Base-by-base conservation (phyloP, 202 grass and related monocot genomes). In the Digitaria exilis region DNA sequence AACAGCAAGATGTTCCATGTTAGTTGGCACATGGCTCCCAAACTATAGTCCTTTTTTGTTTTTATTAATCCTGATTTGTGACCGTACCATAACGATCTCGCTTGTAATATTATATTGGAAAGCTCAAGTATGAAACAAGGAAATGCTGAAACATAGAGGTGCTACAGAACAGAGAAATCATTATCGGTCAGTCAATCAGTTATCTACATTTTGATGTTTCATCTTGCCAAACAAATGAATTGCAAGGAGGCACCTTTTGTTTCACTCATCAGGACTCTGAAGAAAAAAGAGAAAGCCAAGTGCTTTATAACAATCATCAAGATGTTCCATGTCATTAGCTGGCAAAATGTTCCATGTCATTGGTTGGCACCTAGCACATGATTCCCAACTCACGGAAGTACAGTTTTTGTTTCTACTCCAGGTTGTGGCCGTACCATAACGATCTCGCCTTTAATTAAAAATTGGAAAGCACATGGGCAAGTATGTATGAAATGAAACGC, bases 1-100 rank as follows among this genome's bases (percentile, higher is more conserved):
- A 9, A 29, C 24, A 71, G 24, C 43, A 70, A 14, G 42, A 70
- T 70, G 41, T 46, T 70, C 67, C 67, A 76, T n/a, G 50, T 26
- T 31, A 67, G 79, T 28, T 34, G 41, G 63, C 85, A 76, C 71
- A 82, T 87, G 85, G 10, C n/a, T 69, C 13, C 77, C 28, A 24
- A 81, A 87, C 18, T 24, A 57, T 12, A 57, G 1, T 37, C 7
- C 35, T 11, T 55, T 55, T 55, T 3, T 4, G 22, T 25, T 57
- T 52, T 9, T 57, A 57, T 57, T 45, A 37, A 37, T 22, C 22
- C 22, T 0, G 54, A 25, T 45, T 42, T 48, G 7, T 71, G 12
- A 43, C 68, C 42, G 66, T 46, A 46, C 66, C 69, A 6, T 34
- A 52, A 7, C 7, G 56, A 44, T 16, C 55, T 31, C 3, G 28